Evolutionary conservation across 139 green algal species (phyloP), one percentile per base, ranked within the genome.

Genomic region (Picochlorum costavermella): DNA sequence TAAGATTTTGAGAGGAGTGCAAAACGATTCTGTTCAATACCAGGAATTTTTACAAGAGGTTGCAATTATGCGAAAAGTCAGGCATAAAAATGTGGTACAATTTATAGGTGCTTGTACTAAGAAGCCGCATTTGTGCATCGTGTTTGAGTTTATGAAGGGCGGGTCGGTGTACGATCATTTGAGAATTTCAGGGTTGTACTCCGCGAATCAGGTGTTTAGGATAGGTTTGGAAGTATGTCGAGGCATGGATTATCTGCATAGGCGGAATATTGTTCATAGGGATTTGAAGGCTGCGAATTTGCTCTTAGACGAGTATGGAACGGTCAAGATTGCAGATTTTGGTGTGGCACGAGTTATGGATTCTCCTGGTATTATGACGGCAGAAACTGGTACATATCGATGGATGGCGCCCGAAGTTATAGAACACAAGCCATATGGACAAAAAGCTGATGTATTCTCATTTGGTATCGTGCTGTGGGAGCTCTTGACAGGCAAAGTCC

Each of bases 381-480:
- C 94, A 17, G 94, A 99, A 77, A 99, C 94, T 6, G 94, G 94
- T 11, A 99, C 94, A 0, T 99, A 99, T 83, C 78, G 93, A 50
- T 99, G 94, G 94, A 99, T 99, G 94, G 94, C 94, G 6, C 94
- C 94, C 3, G 94, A 99, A 76, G 94, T 99, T 16, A 99, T 99
- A 44, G 92, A 98, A 80, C 94, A 99, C 82, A 87, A 86, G 68
- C 87, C 91, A 0, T 99, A 99, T 72, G 70, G 60, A 4, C 64
- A 79, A 56, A 76, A 80, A 60, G 86, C 85, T 17, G 92, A 97
- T 68, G 83, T 96, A 25, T 98, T 95, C 72, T 90, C 75, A 26
- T 74, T 69, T 40, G 66, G 64, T 11, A 83, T 97, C 20, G 74
- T 95, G 36, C 33, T 97, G 60, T 96, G 90, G 89, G 92, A 97